A percentile compares a stretch with the other conserved stretches of the same genome.
phyloP scores from a whole-genome alignment of 2,329 filamentous ascomycete species.

The Fusarium sarcochroum region DNA sequence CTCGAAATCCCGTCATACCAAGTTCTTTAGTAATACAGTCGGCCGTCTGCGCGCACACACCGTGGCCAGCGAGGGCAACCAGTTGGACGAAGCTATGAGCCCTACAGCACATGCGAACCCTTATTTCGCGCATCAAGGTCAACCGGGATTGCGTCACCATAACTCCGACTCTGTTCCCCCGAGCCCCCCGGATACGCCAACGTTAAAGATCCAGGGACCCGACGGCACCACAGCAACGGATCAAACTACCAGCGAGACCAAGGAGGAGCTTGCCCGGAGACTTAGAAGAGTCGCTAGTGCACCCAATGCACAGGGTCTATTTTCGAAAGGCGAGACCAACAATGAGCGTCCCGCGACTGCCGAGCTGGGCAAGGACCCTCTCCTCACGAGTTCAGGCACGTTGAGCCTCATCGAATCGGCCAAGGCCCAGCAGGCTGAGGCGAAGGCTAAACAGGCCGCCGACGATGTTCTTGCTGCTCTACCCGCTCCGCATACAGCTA shows the following conservation, averaged over 20 bases:
- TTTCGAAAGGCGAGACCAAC: slow-evolving; percentile 68
- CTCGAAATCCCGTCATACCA: slow-evolving; percentile 82
- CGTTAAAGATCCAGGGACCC: slow-evolving; percentile 78
- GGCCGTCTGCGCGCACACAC: slow-evolving; percentile 91
- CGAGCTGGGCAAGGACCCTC: slow-evolving; percentile 86
- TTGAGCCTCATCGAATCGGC: slow-evolving; percentile 55
- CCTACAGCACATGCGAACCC: slow-evolving; percentile 96
- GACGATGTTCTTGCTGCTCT: slow-evolving; percentile 72
- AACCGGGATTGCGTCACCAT: slow-evolving; percentile 92
- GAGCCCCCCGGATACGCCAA: slow-evolving; percentile 91
- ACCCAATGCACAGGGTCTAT: slow-evolving; percentile 95
- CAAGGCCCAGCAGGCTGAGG: slow-evolving; percentile 42
- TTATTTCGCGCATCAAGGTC: slow-evolving; percentile 97
- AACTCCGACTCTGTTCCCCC: slow-evolving; percentile 94
- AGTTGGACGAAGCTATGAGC: slow-evolving; percentile 88
- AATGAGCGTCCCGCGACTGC: slow-evolving; percentile 84
- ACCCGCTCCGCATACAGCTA: slow-evolving; percentile 74
- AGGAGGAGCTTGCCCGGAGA: slow-evolving; percentile 94
- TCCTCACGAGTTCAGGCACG: slow-evolving; percentile 65
- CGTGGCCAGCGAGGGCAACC: slow-evolving; percentile 92
- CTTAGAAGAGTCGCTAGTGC: slow-evolving; percentile 94
- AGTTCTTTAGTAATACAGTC: slow-evolving; percentile 89
- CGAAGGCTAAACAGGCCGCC: slow-evolving; percentile 56
- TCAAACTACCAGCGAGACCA: slow-evolving; percentile 82
- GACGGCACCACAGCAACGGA: slow-evolving; percentile 71